Evolutionary conservation across 768 basidiomycete species (phyloP).

Genomic region (Hypholoma fasciculare): DNA sequence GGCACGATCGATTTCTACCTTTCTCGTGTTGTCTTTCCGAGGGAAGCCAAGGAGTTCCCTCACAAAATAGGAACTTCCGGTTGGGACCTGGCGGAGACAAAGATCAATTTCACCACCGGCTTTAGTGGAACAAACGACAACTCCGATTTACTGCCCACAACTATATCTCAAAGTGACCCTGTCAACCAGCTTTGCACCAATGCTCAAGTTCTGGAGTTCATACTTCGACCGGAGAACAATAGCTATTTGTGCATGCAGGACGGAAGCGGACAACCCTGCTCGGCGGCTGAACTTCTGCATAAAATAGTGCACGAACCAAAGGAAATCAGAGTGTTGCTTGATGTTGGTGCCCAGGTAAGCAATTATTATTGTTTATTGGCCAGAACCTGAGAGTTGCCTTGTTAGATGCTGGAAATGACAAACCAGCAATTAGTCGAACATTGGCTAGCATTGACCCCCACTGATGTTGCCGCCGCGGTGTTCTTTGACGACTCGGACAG

Average conservation of each 20-base stretch:
- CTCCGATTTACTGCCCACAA: conserved; percentile 34
- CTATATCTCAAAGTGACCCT: conserved; percentile 37
- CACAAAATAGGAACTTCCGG: conserved; percentile 46
- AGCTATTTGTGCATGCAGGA: conserved; percentile 27
- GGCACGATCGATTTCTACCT: conserved; percentile 48
- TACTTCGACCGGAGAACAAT: conserved; percentile 42
- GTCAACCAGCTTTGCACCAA: conserved; percentile 44
- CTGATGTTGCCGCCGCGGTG: conserved; percentile 37
- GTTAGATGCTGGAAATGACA: conserved; percentile 42
- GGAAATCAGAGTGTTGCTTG: conserved; percentile 47
- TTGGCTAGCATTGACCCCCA: conserved; percentile 37
- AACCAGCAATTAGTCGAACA: conserved; percentile 37
- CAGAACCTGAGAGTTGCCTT: not conserved
- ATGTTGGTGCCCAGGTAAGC: conserved; percentile 52
- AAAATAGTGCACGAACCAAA: conserved; percentile 34
- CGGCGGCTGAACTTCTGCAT: conserved; percentile 25
- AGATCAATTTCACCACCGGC: conserved; percentile 37
- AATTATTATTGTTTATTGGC: not conserved
- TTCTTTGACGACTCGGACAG: conserved; percentile 42
- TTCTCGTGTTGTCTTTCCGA: conserved; percentile 46
- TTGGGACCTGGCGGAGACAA: conserved; percentile 52
- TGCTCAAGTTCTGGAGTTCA: conserved; percentile 40
- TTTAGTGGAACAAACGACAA: conserved; percentile 62
- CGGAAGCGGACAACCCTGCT: conserved; percentile 18
- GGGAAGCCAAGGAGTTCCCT: conserved; percentile 47